Conservation (phyloP, 371 early-diverging fungal species). For the Actinomortierella wolfii region DNA sequence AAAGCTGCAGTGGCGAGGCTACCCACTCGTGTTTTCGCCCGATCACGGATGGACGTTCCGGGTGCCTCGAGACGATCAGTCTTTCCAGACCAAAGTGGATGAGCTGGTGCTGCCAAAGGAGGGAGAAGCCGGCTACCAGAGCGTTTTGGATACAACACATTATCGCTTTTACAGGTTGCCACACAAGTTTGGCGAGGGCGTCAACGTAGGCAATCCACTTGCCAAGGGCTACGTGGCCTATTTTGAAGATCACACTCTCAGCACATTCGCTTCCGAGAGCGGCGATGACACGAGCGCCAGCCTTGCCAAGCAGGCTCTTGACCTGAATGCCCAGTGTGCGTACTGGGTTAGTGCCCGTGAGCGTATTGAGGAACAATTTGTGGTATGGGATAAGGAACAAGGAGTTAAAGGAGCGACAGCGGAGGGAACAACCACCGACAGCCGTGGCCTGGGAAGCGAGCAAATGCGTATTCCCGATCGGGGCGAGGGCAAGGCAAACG, state of each 20-base stretch:
- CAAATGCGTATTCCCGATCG: slow-evolving; percentile 54
- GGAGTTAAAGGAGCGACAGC: slow-evolving; percentile 1
- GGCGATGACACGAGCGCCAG: slow-evolving; percentile 21
- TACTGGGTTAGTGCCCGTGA: slow-evolving; percentile 94
- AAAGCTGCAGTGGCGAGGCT: slow-evolving; percentile 82
- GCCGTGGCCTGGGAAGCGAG: slow-evolving; percentile 7
- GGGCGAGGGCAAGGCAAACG: slow-evolving; percentile 46
- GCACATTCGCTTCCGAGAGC: slow-evolving; percentile 60
- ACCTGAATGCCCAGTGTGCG: slow-evolving; percentile 78
- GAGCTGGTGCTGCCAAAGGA: slow-evolving; percentile 25
- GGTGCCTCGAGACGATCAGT: slow-evolving; percentile 52
- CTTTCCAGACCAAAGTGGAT: slow-evolving; percentile 17
- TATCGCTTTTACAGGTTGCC: slow-evolving; percentile 77
- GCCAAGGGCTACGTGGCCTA: slow-evolving; percentile 77
- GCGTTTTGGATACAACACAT: slow-evolving; percentile 36
- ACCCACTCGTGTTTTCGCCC: slow-evolving; percentile 75
- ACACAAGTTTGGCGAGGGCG: slow-evolving; percentile 84
- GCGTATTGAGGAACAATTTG: slow-evolving; percentile 85
- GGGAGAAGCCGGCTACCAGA: slow-evolving; percentile 20
- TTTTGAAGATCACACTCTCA: slow-evolving; percentile 82
- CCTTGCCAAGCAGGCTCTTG: slow-evolving; percentile 81
- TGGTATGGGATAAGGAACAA: slow-evolving; percentile 71
- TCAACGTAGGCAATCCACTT: slow-evolving; percentile 88
- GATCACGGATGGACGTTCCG: slow-evolving; percentile 85
- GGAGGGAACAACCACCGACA: not conserved